A percentile compares a stretch with the other conserved stretches of the same genome.
These are phyloP conservation scores for Pyrus betulifolia DNA, from an alignment of 306 rosid genomes.

Conservation along the genomic window DNA sequence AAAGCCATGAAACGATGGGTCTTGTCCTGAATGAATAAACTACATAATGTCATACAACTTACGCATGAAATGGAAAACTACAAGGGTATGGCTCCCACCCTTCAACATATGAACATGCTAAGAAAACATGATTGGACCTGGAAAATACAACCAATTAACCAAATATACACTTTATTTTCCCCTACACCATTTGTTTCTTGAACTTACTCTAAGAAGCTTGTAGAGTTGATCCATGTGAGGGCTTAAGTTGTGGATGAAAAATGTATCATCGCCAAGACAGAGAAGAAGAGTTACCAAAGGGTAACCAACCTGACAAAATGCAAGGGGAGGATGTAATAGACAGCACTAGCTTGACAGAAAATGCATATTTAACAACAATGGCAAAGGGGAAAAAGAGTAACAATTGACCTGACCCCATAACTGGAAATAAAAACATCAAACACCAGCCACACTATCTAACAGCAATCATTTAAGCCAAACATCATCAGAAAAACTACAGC, in stretches of 20 bases:
- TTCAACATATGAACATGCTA: conserved; percentile 13
- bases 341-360: neutral
- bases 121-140: conserved; percentile 5
- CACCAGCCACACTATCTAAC: neutral
- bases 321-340: neutral
- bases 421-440: neutral
- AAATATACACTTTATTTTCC: neutral
- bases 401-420: neutral
- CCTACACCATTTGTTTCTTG: neutral
- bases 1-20: conserved; percentile 97
- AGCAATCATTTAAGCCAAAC: neutral
- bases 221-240: conserved; percentile 99
- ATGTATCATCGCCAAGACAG: conserved; percentile 94
- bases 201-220: conserved; percentile 87
- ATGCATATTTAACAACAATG: neutral
- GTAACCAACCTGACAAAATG: conserved; percentile 73
- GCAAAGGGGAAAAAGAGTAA: neutral
- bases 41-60: conserved; percentile 27
- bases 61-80: conserved; percentile 16
- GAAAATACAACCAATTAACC: neutral
- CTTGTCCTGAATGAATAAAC: conserved; percentile 76
- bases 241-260: conserved; percentile 71
- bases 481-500: neutral
- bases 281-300: conserved; percentile 95
- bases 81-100: conserved; percentile 12